These are phyloP conservation scores for Diplodia mutila DNA, from an alignment of 2,329 filamentous ascomycete genomes.

Conservation along the genomic window DNA sequence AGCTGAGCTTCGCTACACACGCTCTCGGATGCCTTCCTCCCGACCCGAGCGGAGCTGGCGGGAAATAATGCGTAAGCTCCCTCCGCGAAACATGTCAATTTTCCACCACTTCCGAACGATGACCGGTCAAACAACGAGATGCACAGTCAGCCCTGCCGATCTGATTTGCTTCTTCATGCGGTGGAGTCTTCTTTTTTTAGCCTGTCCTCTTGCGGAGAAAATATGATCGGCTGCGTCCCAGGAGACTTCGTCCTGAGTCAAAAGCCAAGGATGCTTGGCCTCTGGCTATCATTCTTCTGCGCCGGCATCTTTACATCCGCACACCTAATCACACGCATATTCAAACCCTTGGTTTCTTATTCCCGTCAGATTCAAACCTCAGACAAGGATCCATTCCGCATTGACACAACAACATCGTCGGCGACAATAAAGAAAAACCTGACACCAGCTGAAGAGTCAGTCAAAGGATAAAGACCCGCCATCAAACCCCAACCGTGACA, in stretches of 20 bases:
- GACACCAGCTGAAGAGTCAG: no score
- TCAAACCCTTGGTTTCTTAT: slow-evolving; percentile 6
- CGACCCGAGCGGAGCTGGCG: not conserved
- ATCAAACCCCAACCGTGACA: no score
- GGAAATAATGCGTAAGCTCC: not conserved
- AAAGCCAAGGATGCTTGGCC: not conserved
- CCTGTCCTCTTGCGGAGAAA: not conserved
- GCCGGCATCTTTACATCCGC: not conserved
- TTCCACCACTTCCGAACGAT: not conserved
- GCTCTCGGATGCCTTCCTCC: not conserved
- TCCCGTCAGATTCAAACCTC: not conserved
- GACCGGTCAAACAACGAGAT: not conserved
- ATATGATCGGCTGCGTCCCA: no score
- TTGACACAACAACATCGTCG: no score
- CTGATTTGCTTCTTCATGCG: not conserved
- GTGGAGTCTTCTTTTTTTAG: not conserved
- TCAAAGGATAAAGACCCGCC: no score
- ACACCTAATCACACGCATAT: not conserved
- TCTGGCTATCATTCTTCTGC: not conserved
- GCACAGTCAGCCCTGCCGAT: not conserved
- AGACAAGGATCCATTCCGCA: not conserved
- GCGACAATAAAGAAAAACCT: no score
- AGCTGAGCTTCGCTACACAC: not conserved
- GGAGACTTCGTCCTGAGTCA: not conserved
- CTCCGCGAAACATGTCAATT: not conserved